phyloP scores from a whole-genome alignment of 495 filamentous ascomycete species.

The Pseudomonodictys pantanalensis region DNA sequence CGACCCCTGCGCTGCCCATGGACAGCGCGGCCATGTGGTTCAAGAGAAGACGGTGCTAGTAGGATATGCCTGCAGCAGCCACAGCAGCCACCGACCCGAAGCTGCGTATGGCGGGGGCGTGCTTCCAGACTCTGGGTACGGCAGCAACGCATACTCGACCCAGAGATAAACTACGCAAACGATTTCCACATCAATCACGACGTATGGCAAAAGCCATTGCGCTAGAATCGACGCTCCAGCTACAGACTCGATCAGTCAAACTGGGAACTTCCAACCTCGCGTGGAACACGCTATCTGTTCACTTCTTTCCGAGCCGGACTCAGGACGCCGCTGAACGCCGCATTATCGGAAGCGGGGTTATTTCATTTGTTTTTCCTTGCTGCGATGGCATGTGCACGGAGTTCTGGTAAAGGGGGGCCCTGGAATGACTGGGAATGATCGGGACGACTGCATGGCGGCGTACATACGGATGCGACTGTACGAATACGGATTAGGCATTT shows the following conservation, averaged over 20 bases:
- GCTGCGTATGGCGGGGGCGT: constrained; percentile 22
- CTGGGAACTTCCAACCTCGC: background rate
- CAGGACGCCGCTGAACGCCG: constrained; percentile 7
- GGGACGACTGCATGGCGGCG: constrained; percentile 2
- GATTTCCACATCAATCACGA: background rate
- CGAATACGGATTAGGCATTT: constrained; percentile 15
- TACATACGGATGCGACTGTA: constrained; percentile 17
- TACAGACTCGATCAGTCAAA: no score
- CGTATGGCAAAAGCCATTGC: no score
- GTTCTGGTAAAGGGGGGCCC: constrained; percentile 17
- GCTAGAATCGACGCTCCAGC: no score
- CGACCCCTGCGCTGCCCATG: constrained; percentile 69
- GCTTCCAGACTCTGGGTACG: constrained; percentile 54
- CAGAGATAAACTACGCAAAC: constrained; percentile 11
- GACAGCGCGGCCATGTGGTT: constrained; percentile 66
- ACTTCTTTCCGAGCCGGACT: constrained; percentile 22
- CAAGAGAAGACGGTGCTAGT: constrained; percentile 75
- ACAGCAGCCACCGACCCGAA: constrained; percentile 49
- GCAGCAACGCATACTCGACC: constrained; percentile 38
- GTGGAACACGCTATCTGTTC: background rate
- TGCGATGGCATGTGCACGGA: constrained; percentile 15
- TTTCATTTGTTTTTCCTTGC: constrained; percentile 15
- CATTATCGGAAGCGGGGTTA: background rate
- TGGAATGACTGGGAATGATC: constrained; percentile 4
- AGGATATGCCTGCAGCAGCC: constrained; percentile 69